phyloP scores from a whole-genome alignment of 2,329 filamentous ascomycete genomes.

The Shiraia sp. region DNA sequence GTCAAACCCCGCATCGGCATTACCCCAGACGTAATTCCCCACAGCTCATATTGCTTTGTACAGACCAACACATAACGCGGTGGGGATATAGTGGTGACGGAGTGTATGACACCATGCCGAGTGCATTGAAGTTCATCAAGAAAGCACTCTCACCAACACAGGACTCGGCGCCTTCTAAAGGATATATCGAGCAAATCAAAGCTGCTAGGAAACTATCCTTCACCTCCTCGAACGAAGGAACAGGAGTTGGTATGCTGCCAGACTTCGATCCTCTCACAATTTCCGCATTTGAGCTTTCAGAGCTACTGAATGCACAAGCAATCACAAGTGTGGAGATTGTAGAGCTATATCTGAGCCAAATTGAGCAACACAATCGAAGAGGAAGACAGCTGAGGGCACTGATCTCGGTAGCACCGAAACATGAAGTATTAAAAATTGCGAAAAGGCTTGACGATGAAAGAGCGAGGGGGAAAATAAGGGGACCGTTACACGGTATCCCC shows the following conservation, averaged over 20 bases:
- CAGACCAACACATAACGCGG: constrained; percentile 1
- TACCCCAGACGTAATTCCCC: constrained; percentile 5
- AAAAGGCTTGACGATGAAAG: constrained; percentile 47
- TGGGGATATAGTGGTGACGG: constrained; percentile 1
- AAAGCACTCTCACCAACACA: constrained; percentile 31
- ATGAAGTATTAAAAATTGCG: constrained; percentile 43
- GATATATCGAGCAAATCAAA: constrained; percentile 20
- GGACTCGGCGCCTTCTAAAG: constrained; percentile 22
- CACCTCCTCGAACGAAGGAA: constrained; percentile 28
- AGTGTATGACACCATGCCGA: constrained; percentile 21
- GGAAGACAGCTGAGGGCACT: constrained; percentile 42
- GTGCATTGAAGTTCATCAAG: constrained; percentile 32
- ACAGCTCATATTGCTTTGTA: not conserved
- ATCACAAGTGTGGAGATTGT: constrained; percentile 43
- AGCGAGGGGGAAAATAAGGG: constrained; percentile 38
- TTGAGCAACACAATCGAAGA: constrained; percentile 41
- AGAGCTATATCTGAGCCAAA: constrained; percentile 38
- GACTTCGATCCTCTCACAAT: constrained; percentile 39
- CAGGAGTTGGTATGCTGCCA: constrained; percentile 21
- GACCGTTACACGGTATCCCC: constrained; percentile 49
- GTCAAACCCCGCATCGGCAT: constrained; percentile 1
- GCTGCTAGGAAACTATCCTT: constrained; percentile 31
- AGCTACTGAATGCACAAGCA: constrained; percentile 33
- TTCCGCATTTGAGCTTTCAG: constrained; percentile 37
- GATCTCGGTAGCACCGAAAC: constrained; percentile 44